Base-by-base conservation (phyloP, 345 rosid genomes). In the Melaleuca quinquenervia region DNA sequence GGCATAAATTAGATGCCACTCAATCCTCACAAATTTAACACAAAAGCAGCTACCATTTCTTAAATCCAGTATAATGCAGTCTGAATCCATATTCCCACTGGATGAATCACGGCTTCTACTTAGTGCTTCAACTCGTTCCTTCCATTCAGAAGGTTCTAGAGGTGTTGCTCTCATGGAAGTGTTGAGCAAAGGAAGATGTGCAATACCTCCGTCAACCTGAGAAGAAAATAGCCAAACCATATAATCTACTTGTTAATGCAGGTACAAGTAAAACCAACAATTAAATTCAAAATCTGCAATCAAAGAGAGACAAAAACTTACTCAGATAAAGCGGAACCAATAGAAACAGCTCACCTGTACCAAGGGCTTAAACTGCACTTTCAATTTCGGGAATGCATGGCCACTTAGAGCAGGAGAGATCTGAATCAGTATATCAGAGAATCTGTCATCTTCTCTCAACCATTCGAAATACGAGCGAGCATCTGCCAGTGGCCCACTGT, bases 301-400 rank as follows among this genome's bases (percentile, higher is more conserved):
- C 84, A 82, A 82, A 82, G 54, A 8, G 54, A 84, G 6, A 70
- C 49, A 22, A 22, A 83, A 50, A 14, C 18, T 41, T 76, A 50
- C 82, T 82, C 48, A 52, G 32, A 83, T 52, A 51, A 86, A 11
- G 82, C 60, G 85, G 36, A 84, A 36, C 26, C 13, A n/a, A 76
- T 45, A 36, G 70, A 85, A 58, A 45, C 85, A 29, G 84, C 95
- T 92, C 91, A 91, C 99, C 96, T 96, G 98, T 16, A 97, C 99
- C 84, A 97, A 94, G 48, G 97, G 95, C 92, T 95, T 96, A 89
- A 95, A 93, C 85, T 95, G 96, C 89, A 97, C 87, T 94, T 93
- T 95, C 87, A 97, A 84, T 89, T 91, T 97, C 21, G 97, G 98
- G 88, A 97, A 97, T 52, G 98, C 96, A 89, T 97, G 99, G 16